phyloP scores from a whole-genome alignment of 257 asterid species.

The Nicotiana undulata region DNA sequence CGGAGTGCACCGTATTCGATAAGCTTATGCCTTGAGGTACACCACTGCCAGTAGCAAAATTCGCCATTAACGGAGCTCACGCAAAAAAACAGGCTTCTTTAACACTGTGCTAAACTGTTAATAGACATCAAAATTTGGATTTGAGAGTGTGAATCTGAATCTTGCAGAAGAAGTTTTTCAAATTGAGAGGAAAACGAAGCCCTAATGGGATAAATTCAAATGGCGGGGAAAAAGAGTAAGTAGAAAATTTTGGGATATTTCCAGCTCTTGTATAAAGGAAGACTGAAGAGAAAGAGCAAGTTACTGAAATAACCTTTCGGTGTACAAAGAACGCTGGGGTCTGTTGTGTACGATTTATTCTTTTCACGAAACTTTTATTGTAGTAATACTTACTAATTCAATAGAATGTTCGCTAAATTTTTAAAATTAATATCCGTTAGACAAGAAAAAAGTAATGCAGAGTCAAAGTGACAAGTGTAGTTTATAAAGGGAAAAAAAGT shows the following conservation, averaged over 20 bases:
- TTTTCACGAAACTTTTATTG: no score
- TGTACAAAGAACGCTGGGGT: not conserved
- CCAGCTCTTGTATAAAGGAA: not conserved
- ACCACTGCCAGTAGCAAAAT: slow-evolving; percentile 25
- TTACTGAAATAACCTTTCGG: not conserved
- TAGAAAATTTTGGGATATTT: not conserved
- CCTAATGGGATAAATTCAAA: slow-evolving; percentile 3
- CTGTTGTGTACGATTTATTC: not conserved
- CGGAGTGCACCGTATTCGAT: slow-evolving; percentile 78
- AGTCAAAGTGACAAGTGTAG: not conserved
- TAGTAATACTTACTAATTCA: no score
- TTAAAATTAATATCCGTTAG: not conserved
- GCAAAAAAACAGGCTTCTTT: no score
- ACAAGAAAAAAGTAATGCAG: not conserved
- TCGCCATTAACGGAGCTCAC: slow-evolving; percentile 32
- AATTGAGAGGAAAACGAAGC: not conserved
- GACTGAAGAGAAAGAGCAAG: not conserved
- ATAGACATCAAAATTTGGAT: not conserved
- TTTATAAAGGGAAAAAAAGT: not conserved
- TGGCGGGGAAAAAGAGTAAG: slow-evolving; percentile 1
- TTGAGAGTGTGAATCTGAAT: not conserved
- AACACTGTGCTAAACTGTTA: not conserved
- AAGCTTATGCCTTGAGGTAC: slow-evolving; percentile 70
- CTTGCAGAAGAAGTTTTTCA: not conserved
- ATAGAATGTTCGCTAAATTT: no score